Conservation (phyloP, 495 filamentous ascomycete species). For the Penicillium samsonianum region DNA sequence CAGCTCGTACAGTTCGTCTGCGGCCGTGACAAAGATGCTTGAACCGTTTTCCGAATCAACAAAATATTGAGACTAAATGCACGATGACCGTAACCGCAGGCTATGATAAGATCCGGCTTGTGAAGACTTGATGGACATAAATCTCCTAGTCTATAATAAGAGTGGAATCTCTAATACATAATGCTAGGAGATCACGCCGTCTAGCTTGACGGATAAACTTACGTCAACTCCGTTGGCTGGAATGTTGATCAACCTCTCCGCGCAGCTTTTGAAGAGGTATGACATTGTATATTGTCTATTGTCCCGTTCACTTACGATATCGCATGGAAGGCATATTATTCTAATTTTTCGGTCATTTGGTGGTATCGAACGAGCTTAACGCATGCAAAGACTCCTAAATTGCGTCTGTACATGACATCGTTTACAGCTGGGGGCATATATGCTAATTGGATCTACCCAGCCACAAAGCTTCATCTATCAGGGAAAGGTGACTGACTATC, state of each 20-base stretch:
- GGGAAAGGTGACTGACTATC: not conserved
- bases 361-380: not conserved
- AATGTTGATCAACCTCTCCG: slow-evolving; percentile 1
- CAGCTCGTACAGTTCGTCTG: not conserved
- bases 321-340: not conserved
- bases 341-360: not conserved
- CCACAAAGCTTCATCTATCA: slow-evolving; percentile 1
- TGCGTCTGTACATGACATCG: not conserved
- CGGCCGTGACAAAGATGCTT: not conserved
- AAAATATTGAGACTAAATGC: not conserved
- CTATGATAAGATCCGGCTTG: not conserved
- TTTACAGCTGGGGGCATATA: not conserved
- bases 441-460: not conserved
- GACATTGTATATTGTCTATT: not conserved
- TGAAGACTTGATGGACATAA: not conserved
- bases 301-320: not conserved
- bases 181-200: not conserved
- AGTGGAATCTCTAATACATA: not conserved
- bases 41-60: not conserved
- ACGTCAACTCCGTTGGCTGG: not conserved
- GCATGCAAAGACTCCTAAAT: not conserved
- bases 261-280: no score
- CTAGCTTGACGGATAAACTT: not conserved
- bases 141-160: not conserved
- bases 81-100: not conserved